These are phyloP conservation scores for Myxozyma lipomycoides DNA, from an alignment of 805 yeast species.

Conservation along the genomic window DNA sequence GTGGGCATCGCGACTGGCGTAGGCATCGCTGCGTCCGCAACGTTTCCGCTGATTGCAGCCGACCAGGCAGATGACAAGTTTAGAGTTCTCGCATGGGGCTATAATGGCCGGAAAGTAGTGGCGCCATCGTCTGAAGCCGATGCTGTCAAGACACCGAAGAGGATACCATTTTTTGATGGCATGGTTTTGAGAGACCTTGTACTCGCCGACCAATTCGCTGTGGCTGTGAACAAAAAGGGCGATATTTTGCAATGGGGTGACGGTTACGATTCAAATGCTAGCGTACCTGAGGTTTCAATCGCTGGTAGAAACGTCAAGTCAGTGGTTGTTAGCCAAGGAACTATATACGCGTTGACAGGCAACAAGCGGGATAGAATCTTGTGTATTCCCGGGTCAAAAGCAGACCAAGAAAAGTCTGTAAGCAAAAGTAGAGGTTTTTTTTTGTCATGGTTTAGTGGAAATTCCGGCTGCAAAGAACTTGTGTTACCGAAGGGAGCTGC, in stretches of 20 bases:
- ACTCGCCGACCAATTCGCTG: conserved; percentile 44
- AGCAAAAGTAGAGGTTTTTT: conserved; percentile 14
- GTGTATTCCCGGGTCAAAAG: conserved; percentile 34
- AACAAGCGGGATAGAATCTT: conserved; percentile 35
- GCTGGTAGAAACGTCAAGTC: conserved; percentile 46
- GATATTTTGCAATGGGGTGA: conserved; percentile 70
- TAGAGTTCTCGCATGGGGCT: conserved; percentile 58
- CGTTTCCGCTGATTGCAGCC: not conserved
- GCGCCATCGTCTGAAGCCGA: conserved; percentile 32
- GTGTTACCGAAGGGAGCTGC: conserved; percentile 37
- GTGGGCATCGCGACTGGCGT: not conserved
- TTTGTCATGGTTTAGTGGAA: not conserved
- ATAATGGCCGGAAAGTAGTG: conserved; percentile 43
- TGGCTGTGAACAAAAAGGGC: conserved; percentile 66
- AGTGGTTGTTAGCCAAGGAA: conserved; percentile 52
- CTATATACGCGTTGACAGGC: conserved; percentile 46
- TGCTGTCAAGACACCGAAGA: conserved; percentile 50
- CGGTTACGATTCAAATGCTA: conserved; percentile 37
- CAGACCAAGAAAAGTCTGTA: conserved; percentile 24
- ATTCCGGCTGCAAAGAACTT: conserved; percentile 1
- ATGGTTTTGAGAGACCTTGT: conserved; percentile 54
- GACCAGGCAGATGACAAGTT: conserved; percentile 40
- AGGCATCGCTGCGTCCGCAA: not conserved
- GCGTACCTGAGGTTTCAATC: conserved; percentile 40
- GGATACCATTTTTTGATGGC: conserved; percentile 63